A percentile compares a stretch with the other conserved stretches of the same genome.
Conservation (phyloP, 2,329 filamentous ascomycete species). For the Endoconidiophora polonica region DNA sequence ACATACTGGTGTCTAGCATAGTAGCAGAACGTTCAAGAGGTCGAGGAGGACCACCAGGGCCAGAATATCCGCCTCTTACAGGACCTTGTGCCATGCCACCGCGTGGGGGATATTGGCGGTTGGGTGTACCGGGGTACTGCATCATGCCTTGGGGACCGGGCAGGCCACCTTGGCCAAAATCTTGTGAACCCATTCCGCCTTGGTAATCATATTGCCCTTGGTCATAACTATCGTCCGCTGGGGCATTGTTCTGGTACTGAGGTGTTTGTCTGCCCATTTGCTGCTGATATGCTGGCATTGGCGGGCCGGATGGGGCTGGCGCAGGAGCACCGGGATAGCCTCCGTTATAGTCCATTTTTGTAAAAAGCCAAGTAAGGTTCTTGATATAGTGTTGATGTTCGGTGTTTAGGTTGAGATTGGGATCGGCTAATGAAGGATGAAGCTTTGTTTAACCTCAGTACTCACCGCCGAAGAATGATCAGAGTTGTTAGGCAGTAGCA, state of each 20-base stretch:
- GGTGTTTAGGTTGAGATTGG: too few relatives aligned
- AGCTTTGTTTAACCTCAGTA: too few relatives aligned
- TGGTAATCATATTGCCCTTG: constrained; percentile 27
- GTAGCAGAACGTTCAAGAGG: constrained; percentile 14
- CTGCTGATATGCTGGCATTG: not conserved
- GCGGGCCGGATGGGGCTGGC: constrained; percentile 2
- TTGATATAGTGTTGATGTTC: not conserved
- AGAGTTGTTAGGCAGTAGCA: too few relatives aligned
- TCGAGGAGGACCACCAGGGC: constrained; percentile 2
- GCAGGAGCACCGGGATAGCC: constrained; percentile 8
- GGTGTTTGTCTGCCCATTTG: constrained; percentile 24
- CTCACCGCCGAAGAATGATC: too few relatives aligned
- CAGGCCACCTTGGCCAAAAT: constrained; percentile 27
- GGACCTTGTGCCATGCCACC: constrained; percentile 15
- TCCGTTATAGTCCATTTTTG: constrained; percentile 7
- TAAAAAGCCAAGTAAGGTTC: not conserved
- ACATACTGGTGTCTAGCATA: constrained; percentile 6
- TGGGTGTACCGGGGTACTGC: constrained; percentile 24
- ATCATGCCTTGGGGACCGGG: constrained; percentile 21
- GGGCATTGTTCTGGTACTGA: constrained; percentile 31
- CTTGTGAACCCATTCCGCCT: constrained; percentile 20
- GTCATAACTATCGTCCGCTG: constrained; percentile 29
- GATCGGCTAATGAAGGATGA: too few relatives aligned
- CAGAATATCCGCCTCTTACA: constrained; percentile 6
- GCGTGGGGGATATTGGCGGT: constrained; percentile 24